Evolutionary conservation across 352 stramenopile species (phyloP).

Genomic region (Ophiocytium majus): DNA sequence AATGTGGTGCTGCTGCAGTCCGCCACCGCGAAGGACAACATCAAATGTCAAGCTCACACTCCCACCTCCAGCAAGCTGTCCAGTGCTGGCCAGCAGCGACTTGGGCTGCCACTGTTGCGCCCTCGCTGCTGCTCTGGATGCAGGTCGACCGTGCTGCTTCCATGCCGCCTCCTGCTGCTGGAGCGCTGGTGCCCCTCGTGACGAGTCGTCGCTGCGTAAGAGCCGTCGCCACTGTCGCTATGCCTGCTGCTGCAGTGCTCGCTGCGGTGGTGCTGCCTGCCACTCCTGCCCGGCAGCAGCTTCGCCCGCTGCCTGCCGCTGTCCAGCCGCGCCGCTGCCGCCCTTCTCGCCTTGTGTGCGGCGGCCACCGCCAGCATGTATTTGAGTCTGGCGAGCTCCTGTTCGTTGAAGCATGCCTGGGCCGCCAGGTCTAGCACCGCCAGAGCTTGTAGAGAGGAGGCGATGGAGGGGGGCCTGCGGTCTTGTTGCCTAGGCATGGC

Average conservation of each 20-base stretch:
- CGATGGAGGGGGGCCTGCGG: not conserved
- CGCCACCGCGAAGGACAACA: too few relatives aligned
- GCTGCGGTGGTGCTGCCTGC: not conserved
- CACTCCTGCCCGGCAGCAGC: not conserved
- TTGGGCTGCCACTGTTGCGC: too few relatives aligned
- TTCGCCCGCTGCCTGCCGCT: not conserved
- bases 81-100: too few relatives aligned
- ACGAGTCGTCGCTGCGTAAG: too few relatives aligned
- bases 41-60: too few relatives aligned
- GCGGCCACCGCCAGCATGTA: not conserved
- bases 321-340: not conserved
- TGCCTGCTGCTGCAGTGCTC: not conserved
- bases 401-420: not conserved
- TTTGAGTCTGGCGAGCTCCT: not conserved
- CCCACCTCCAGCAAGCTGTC: too few relatives aligned
- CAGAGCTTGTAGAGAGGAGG: not conserved
- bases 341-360: not conserved
- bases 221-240: too few relatives aligned
- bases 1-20: too few relatives aligned
- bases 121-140: too few relatives aligned
- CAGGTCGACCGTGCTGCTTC: too few relatives aligned
- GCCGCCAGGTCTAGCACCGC: not conserved
- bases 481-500: not conserved
- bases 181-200: too few relatives aligned
- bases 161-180: too few relatives aligned